These are phyloP conservation scores for Haplosporangium gracile DNA, from an alignment of 192 early-diverging fungal genomes.

Conservation along the genomic window DNA sequence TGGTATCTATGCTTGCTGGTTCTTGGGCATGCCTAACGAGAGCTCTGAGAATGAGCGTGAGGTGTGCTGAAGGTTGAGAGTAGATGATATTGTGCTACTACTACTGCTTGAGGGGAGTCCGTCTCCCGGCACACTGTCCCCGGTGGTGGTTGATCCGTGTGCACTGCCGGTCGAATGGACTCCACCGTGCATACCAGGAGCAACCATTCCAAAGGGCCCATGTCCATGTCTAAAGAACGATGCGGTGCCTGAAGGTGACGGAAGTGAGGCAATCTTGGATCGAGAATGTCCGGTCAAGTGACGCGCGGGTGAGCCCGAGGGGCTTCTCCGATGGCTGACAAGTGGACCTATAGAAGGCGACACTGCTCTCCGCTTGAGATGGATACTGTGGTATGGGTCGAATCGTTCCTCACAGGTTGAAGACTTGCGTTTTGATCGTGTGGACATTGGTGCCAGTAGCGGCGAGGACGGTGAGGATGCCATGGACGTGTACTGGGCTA, in stretches of 20 bases:
- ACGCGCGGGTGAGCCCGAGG: slow-evolving; percentile 47
- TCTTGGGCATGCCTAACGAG: slow-evolving; percentile 30
- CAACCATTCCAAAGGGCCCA: not conserved
- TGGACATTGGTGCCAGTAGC: slow-evolving; percentile 23
- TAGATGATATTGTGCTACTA: slow-evolving; percentile 7
- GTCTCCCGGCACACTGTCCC: not conserved
- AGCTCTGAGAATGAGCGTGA: slow-evolving; percentile 47
- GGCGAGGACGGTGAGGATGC: slow-evolving; percentile 32
- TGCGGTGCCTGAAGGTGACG: slow-evolving; percentile 37
- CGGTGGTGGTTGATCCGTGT: not conserved
- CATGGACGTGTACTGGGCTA: slow-evolving; percentile 10
- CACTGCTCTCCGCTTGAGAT: slow-evolving; percentile 47
- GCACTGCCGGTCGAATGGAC: not conserved
- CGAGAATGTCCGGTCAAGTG: slow-evolving; percentile 35
- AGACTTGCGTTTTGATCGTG: slow-evolving; percentile 43
- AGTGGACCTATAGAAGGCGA: slow-evolving; percentile 52
- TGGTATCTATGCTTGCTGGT: slow-evolving; percentile 11
- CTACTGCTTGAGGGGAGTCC: not conserved
- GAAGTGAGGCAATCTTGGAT: slow-evolving; percentile 35
- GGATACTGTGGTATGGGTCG: slow-evolving; percentile 47
- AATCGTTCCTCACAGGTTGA: slow-evolving; percentile 55
- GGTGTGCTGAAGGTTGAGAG: slow-evolving; percentile 35
- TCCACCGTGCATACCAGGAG: not conserved
- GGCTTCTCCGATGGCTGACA: slow-evolving; percentile 35
- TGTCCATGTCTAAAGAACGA: slow-evolving; percentile 28